Evolutionary conservation across 2,329 filamentous ascomycete species (phyloP).

Genomic region (Cucurbitaria berberidis): DNA sequence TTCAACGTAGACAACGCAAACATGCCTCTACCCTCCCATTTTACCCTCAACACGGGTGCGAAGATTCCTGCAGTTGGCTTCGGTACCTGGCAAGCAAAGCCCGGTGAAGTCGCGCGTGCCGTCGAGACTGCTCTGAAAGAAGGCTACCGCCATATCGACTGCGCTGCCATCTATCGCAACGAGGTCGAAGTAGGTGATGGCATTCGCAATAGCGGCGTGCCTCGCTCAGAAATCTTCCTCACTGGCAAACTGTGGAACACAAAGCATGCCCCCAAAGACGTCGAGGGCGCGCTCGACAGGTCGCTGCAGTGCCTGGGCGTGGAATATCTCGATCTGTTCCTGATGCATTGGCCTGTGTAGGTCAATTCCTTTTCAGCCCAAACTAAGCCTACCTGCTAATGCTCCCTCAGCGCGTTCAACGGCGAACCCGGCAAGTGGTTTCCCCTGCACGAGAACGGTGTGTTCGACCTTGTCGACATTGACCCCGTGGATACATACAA

Average conservation of each 20-base stretch:
- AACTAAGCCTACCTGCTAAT: no score
- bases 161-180: no score
- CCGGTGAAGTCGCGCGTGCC: constrained; percentile 63
- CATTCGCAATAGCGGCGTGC: constrained; percentile 67
- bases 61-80: constrained; percentile 78
- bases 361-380: no score
- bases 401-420: no score
- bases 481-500: constrained; percentile 78
- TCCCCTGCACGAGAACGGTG: constrained; percentile 57
- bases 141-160: constrained; percentile 77
- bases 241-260: constrained; percentile 84
- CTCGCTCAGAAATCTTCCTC: constrained; percentile 70
- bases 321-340: constrained; percentile 70
- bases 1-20: no score
- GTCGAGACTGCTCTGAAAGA: constrained; percentile 69
- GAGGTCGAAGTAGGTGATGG: constrained; percentile 74
- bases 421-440: no score
- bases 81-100: constrained; percentile 76
- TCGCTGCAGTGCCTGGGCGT: constrained; percentile 66
- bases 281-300: constrained; percentile 63
- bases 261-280: constrained; percentile 68
- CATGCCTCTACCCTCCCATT: no score
- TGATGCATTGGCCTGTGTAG: constrained; percentile 69
- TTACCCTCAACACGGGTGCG: constrained; percentile 69
- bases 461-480: constrained; percentile 75